Base-by-base conservation (phyloP, 805 yeast species). In the Pichia nanzhaoensis region DNA sequence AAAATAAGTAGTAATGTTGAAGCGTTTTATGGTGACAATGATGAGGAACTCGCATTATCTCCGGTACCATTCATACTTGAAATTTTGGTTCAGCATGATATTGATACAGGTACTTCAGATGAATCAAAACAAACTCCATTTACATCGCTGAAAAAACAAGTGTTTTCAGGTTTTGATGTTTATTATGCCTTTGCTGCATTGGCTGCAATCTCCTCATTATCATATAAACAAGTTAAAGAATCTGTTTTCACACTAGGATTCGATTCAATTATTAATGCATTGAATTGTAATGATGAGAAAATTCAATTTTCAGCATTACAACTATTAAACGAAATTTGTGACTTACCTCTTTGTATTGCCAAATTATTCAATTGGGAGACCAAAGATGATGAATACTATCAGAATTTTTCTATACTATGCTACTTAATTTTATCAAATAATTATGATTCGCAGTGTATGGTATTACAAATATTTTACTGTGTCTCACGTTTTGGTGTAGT, bases 361-460 rank as follows among this genome's bases (percentile, higher is more conserved):
- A 75, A 77, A 48, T 73, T 83, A 53, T 84, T 84, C 65, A 78
- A 82, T 52, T 66, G 77, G 68, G 36, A 35, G 7, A 16, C 30
- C 14, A 73, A 66, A 10, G 58, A 59, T 12, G 56, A 60, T 20
- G 51, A 55, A 6, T 65, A 70, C 45, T 57, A 60, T 34, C 60
- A 57, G 42, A 71, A 73, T 49, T 77, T 71, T 45, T 65, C 65
- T 8, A 55, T 66, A 0, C 44, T 73, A 16, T 71, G 69, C 3
- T 71, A 70, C 50, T 55, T 70, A 44, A 60, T 69, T 40, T 57
- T 65, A 37, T 50, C 71, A 24, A 59, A 60, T 5, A 74, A 74
- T 48, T 4, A 55, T 1, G 58, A 62, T 27, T 65, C 78, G 0
- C 79, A 74, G 51, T 22, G 51, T 3, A 61, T 64, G 1, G 49